phyloP scores from a whole-genome alignment of 2,329 filamentous ascomycete species.

The Diaporthe sp. region DNA sequence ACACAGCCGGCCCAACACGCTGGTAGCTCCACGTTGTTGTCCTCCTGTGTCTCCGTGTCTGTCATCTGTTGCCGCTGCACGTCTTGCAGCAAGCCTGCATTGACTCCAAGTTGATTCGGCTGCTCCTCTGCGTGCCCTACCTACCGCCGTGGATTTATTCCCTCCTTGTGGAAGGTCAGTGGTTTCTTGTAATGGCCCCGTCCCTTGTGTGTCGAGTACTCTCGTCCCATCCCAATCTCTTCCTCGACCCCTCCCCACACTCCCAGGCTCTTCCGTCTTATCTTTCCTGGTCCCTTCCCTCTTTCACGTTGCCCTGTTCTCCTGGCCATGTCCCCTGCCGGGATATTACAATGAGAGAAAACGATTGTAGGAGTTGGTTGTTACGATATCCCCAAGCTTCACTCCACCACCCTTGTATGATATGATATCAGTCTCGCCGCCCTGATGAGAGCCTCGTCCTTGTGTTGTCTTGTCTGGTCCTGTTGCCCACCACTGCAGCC shows the following conservation, averaged over 20 bases:
- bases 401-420: conserved; percentile 47
- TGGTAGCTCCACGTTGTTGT: conserved; percentile 38
- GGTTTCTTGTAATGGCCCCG: conserved; percentile 17
- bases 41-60: conserved; percentile 37
- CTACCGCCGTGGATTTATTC: conserved; percentile 32
- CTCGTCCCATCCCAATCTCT: conserved; percentile 31
- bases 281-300: conserved; percentile 41
- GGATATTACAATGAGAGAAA: conserved; percentile 49
- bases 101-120: conserved; percentile 36
- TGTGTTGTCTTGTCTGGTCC: conserved; percentile 15
- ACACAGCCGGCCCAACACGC: conserved; percentile 39
- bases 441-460: conserved; percentile 43
- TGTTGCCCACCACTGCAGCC: neutral
- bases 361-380: conserved; percentile 53
- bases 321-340: conserved; percentile 41
- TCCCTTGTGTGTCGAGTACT: conserved; percentile 26
- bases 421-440: conserved; percentile 45
- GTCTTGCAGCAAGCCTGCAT: conserved; percentile 41
- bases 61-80: conserved; percentile 38
- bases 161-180: conserved; percentile 38
- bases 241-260: conserved; percentile 11
- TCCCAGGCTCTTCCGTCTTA: conserved; percentile 8
- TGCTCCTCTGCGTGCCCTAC: conserved; percentile 36
- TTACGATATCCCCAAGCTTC: conserved; percentile 44
- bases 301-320: conserved; percentile 44